Evolutionary conservation across 106 monocot genomes (phyloP).

Genomic region (Allium sativum): DNA sequence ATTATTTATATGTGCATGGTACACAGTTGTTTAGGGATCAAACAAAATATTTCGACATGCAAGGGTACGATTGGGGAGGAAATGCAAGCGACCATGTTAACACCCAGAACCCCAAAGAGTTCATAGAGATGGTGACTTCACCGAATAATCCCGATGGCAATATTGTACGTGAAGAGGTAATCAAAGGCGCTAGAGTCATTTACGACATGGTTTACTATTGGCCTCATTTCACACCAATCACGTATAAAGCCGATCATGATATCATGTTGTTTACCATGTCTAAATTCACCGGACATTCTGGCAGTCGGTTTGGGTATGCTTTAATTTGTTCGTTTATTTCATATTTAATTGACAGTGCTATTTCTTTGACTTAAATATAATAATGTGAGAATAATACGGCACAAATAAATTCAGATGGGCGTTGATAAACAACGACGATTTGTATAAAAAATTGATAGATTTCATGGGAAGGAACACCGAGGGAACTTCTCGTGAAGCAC

Average conservation of each 20-base stretch:
- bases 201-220: slow-evolving; percentile 71
- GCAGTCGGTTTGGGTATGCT: slow-evolving; percentile 9
- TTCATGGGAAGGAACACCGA: slow-evolving; percentile 31
- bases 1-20: background rate
- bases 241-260: slow-evolving; percentile 48
- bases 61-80: slow-evolving; percentile 44
- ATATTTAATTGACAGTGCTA: no score
- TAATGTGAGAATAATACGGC: background rate
- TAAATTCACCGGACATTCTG: slow-evolving; percentile 3
- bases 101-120: background rate
- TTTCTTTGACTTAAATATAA: no score
- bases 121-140: slow-evolving; percentile 79
- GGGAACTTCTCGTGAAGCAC: slow-evolving; percentile 54
- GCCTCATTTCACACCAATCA: slow-evolving; percentile 67
- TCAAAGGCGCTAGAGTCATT: slow-evolving; percentile 38
- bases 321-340: no score
- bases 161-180: slow-evolving; percentile 13
- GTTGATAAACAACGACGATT: slow-evolving; percentile 37
- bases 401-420: slow-evolving; percentile 40
- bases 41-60: slow-evolving; percentile 36
- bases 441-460: slow-evolving; percentile 17
- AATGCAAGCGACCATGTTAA: slow-evolving; percentile 26
- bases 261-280: slow-evolving; percentile 62
- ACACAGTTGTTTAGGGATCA: slow-evolving; percentile 36
- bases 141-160: slow-evolving; percentile 65